phyloP scores from a whole-genome alignment of 164 flowering plant species.

The Chimonanthus praecox region DNA sequence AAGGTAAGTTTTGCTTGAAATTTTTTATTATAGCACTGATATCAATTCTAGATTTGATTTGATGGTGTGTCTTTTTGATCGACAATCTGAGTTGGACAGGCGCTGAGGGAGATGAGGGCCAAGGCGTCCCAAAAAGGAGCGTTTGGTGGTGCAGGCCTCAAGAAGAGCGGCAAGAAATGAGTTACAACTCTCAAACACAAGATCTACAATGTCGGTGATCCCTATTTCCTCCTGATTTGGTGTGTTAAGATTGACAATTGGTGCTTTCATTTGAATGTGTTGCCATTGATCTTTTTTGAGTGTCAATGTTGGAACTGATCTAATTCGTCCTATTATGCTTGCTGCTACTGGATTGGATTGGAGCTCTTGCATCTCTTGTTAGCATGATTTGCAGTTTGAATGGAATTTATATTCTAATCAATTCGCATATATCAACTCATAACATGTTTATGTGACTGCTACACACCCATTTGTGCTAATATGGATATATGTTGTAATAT shows the following conservation, averaged over 20 bases:
- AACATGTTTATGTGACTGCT: too few relatives aligned
- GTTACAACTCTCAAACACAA: neutral
- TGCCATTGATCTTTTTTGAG: neutral
- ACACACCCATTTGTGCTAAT: too few relatives aligned
- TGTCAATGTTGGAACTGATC: neutral
- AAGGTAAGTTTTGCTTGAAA: constrained; percentile 36
- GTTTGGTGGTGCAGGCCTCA: constrained; percentile 86
- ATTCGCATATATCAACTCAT: too few relatives aligned
- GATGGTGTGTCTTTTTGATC: neutral
- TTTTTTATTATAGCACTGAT: neutral
- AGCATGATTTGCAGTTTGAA: too few relatives aligned
- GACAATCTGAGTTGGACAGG: constrained; percentile 32
- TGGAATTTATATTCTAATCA: too few relatives aligned
- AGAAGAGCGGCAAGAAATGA: constrained; percentile 97
- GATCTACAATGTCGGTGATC: neutral
- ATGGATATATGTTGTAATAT: too few relatives aligned
- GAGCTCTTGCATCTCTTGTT: too few relatives aligned
- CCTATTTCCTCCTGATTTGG: neutral
- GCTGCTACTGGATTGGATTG: neutral
- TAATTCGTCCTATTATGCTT: neutral
- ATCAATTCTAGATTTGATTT: neutral
- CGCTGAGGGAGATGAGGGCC: constrained; percentile 77
- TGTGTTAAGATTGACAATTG: neutral
- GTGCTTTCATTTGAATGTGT: neutral
- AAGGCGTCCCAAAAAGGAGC: constrained; percentile 84